These are phyloP conservation scores for Cadophora sp. DNA, from an alignment of 2,329 filamentous ascomycete genomes.

Conservation along the genomic window DNA sequence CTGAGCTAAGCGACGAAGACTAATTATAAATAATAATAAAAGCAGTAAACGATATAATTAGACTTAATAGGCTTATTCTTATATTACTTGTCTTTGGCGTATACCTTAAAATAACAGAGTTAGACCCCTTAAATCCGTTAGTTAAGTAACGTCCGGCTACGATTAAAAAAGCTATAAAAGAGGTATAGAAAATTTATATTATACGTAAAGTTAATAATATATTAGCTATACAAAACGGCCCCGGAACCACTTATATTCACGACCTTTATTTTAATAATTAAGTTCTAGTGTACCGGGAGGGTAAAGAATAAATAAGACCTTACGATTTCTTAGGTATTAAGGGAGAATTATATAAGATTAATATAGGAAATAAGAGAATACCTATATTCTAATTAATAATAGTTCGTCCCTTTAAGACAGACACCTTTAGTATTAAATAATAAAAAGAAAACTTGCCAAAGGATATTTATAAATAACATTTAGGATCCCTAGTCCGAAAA, in stretches of 20 bases:
- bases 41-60: neutral
- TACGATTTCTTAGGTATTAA: neutral
- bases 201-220: neutral
- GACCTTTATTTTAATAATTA: neutral
- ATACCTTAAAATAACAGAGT: neutral
- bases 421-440: neutral
- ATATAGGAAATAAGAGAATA: neutral
- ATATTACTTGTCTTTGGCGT: neutral
- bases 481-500: too few species aligned
- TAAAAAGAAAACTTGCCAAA: neutral
- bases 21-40: neutral
- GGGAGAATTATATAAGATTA: neutral
- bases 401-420: neutral
- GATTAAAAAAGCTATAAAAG: neutral
- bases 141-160: too few species aligned
- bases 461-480: neutral
- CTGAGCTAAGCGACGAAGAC: neutral
- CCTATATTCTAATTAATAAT: neutral
- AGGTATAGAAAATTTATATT: neutral
- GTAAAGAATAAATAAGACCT: neutral
- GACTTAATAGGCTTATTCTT: neutral
- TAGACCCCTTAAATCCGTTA: neutral
- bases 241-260: neutral
- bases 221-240: neutral
- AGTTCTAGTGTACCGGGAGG: neutral